Conservation (phyloP, 1,139 yeast species). For the Hemisphaericaspora xylanilytica region DNA sequence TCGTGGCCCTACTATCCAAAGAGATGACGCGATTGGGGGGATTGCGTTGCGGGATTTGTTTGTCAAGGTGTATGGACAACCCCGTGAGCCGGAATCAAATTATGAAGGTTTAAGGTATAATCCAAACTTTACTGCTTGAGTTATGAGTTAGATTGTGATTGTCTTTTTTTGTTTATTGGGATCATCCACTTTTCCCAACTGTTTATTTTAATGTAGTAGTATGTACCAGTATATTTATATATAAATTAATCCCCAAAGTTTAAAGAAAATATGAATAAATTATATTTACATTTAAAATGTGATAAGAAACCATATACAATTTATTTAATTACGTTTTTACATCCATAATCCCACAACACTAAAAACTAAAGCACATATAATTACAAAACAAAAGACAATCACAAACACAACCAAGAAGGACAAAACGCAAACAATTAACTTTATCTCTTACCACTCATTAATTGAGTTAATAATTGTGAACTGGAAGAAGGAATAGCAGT, state of each 20-base stretch:
- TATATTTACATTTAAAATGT: not conserved
- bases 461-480: conserved; percentile 65
- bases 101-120: conserved; percentile 8
- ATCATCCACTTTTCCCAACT: not conserved
- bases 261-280: no score
- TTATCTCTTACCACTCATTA: conserved; percentile 64
- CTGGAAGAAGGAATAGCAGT: conserved; percentile 42
- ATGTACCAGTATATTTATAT: not conserved
- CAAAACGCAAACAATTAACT: not conserved
- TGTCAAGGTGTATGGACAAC: conserved; percentile 16
- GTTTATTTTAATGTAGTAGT: not conserved
- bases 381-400: not conserved
- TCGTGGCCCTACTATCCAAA: conserved; percentile 8
- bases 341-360: not conserved
- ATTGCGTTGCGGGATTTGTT: conserved; percentile 18
- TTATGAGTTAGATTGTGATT: not conserved
- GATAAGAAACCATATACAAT: not conserved
- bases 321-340: not conserved
- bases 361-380: not conserved
- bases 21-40: conserved; percentile 17
- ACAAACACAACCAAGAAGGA: not conserved
- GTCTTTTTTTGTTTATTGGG: not conserved
- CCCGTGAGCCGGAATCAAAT: conserved; percentile 18
- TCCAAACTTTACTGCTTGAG: not conserved
- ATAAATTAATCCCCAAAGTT: not conserved